Conservation (phyloP, 139 green algal species). For the Yamagishiella unicocca region DNA sequence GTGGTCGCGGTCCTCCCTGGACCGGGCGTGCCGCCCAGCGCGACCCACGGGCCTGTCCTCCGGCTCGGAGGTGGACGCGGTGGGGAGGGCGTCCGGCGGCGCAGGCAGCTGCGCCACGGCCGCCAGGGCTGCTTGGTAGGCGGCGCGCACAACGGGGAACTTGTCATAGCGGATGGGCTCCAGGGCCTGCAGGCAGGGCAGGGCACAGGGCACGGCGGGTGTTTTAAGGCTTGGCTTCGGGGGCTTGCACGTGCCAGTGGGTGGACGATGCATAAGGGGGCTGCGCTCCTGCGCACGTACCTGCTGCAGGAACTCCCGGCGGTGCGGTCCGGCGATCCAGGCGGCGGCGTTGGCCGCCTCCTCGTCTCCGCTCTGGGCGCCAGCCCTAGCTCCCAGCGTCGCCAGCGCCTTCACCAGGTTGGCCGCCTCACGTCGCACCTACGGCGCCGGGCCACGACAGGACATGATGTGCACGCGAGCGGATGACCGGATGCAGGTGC, state of each 20-base stretch:
- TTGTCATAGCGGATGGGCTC: slow-evolving; percentile 39
- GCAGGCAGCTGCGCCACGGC: slow-evolving; percentile 8
- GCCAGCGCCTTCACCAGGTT: slow-evolving; percentile 20
- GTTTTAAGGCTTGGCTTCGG: too few relatives aligned
- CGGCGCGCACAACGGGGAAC: slow-evolving; percentile 6
- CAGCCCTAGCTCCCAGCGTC: neutral
- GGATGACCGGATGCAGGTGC: too few relatives aligned
- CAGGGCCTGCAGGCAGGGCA: neutral
- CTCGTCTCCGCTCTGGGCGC: neutral
- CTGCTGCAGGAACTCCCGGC: slow-evolving; percentile 32
- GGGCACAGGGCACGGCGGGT: too few relatives aligned
- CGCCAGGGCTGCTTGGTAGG: neutral
- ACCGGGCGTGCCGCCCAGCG: too few relatives aligned
- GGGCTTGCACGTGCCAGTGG: too few relatives aligned
- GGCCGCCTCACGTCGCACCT: slow-evolving; percentile 39
- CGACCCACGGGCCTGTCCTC: too few relatives aligned
- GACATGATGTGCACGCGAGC: too few relatives aligned
- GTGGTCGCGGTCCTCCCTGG: too few relatives aligned
- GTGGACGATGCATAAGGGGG: too few relatives aligned
- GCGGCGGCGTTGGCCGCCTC: neutral
- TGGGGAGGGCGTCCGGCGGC: too few relatives aligned
- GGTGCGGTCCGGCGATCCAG: slow-evolving; percentile 22
- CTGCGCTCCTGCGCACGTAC: neutral
- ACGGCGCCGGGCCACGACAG: too few relatives aligned
- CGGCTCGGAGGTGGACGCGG: too few relatives aligned